phyloP scores from a whole-genome alignment of 129 eudicot genomes.

The Rutidosis leptorrhynchoides region DNA sequence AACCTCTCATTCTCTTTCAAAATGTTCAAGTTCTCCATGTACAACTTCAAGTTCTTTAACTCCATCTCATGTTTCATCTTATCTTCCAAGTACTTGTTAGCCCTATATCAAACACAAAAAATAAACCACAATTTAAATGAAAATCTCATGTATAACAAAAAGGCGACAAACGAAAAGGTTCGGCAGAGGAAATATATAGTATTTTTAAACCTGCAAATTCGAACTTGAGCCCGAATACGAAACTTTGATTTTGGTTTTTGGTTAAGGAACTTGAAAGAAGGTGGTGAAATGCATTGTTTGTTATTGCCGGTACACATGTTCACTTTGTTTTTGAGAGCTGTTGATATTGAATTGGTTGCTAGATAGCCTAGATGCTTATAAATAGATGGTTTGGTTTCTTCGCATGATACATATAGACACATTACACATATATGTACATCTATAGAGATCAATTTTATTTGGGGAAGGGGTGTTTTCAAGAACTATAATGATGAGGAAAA shows the following conservation, averaged over 20 bases:
- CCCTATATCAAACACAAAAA: constrained; percentile 24
- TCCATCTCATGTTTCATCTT: constrained; percentile 33
- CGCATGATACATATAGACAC: constrained; percentile 11
- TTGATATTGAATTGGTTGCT: constrained; percentile 22
- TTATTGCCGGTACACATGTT: constrained; percentile 30
- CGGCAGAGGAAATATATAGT: background rate
- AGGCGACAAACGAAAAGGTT: background rate
- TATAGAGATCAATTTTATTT: background rate
- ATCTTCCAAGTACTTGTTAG: constrained; percentile 6
- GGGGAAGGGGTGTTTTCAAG: constrained; percentile 24
- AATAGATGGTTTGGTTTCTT: constrained; percentile 25
- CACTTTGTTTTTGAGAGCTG: constrained; percentile 22
- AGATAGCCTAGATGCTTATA: constrained; percentile 23
- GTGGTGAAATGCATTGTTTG: constrained; percentile 40
- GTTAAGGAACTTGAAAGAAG: constrained; percentile 24
- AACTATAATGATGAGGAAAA: constrained; percentile 32
- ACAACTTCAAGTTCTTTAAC: constrained; percentile 49
- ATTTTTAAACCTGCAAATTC: constrained; percentile 42
- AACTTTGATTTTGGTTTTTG: constrained; percentile 40
- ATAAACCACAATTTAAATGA: background rate
- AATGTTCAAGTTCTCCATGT: constrained; percentile 52
- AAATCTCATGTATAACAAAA: background rate
- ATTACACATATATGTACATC: background rate
- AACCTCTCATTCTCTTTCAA: constrained; percentile 61
- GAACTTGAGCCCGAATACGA: constrained; percentile 38